Evolutionary conservation across 495 filamentous ascomycete genomes (phyloP).

Genomic region (Talaromyces thailandensis): DNA sequence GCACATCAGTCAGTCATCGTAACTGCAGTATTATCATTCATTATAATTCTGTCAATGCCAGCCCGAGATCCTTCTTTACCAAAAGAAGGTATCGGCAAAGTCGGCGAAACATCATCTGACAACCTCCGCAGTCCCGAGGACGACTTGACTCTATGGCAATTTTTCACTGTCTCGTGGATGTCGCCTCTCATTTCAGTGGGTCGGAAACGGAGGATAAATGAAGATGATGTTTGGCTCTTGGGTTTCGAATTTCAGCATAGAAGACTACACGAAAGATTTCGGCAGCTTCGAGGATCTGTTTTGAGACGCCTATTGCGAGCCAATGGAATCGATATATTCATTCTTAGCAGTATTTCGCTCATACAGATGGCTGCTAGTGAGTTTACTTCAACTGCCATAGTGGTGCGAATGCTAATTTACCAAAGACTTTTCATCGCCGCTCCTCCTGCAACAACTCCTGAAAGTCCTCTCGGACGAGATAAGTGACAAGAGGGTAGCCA

Average conservation of each 20-base stretch:
- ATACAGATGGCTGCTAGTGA: conserved; percentile 51
- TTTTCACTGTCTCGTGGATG: conserved; percentile 79
- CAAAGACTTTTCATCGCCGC: conserved; percentile 48
- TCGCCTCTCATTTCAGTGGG: conserved; percentile 58
- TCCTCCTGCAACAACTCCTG: conserved; percentile 65
- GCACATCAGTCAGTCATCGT: conserved; percentile 30
- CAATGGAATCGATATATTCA: conserved; percentile 66
- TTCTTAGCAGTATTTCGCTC: conserved; percentile 51
- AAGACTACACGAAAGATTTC: conserved; percentile 61
- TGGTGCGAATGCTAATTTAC: conserved; percentile 2
- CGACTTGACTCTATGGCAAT: conserved; percentile 69
- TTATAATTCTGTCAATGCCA: conserved; percentile 61
- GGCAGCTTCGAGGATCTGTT: conserved; percentile 62
- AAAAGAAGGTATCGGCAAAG: conserved; percentile 49
- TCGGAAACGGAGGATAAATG: conserved; percentile 51
- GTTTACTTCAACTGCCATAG: not conserved
- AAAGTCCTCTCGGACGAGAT: conserved; percentile 50
- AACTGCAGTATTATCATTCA: conserved; percentile 33
- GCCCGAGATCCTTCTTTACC: conserved; percentile 52
- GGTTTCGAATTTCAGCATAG: conserved; percentile 69
- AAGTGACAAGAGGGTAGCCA: conserved; percentile 41
- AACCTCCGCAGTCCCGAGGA: conserved; percentile 73
- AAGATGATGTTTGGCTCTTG: conserved; percentile 71
- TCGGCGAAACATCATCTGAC: conserved; percentile 47
- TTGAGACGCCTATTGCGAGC: conserved; percentile 57